Base-by-base conservation (phyloP, 192 early-diverging fungal genomes). In the Helicostylum pulchrum region DNA sequence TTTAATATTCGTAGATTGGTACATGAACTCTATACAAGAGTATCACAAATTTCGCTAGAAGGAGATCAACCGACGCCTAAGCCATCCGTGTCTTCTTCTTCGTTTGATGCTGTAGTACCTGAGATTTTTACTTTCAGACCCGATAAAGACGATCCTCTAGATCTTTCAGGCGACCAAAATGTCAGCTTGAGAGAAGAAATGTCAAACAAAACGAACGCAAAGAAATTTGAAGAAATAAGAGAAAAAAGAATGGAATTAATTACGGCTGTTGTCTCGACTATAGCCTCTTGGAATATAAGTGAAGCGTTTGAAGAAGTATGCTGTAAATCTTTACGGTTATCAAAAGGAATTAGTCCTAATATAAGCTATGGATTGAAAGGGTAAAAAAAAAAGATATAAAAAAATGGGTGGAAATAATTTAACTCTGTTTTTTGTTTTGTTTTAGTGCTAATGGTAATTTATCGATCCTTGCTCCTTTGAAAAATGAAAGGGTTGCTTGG, bases 381-480 rank as follows among this genome's bases (percentile, higher is more conserved):
- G 75, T n/a, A 55, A 57, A 39, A 12, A 7, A 39, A 39, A 42
- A 21, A 47, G 3, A 32, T 10, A 39, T 0, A 4, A 43, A 43
- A 17, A 23, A 23, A 57, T 26, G 8, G 15, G 9, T 39, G 14
- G 30, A 21, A 47, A 62, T 17, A 11, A 8, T 47, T 48, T 15
- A 48, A 48, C 8, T 36, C 0, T 17, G 34, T 54, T 54, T 53
- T 61, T 0, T 21, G 36, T 55, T 21, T 12, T 26, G 26, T 26
- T 26, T 7, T 64, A 90, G 89, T 4, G 79, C 85, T 2, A 84
- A 86, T 57, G 88, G 88, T 7, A 83, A 85, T 53, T 72, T 91
- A 15, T 87, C 90, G 1, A 55, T 92, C 10, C 62, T 80, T 26
- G 75, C 81, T 0, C 88, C 90, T 12, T 52, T 60, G 11, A 60